Base-by-base conservation (phyloP, 2,329 filamentous ascomycete genomes). In the Trichothecium roseum region DNA sequence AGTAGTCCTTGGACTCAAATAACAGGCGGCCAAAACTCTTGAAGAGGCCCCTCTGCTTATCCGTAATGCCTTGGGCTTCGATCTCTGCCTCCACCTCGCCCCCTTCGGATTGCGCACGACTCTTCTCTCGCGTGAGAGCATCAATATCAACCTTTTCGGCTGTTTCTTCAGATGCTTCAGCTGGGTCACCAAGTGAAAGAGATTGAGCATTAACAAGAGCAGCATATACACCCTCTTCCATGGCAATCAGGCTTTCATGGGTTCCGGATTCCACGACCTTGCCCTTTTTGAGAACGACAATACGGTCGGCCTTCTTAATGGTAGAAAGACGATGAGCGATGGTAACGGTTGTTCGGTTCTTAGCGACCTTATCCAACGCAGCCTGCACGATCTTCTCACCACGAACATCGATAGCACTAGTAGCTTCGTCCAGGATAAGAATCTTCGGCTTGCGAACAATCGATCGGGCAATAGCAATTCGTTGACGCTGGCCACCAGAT, bases 401-500 rank as follows among this genome's bases (percentile, higher is more conserved):
- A 3, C 68, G 62, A 3, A 69, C 65, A 30, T 72, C 68, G 34
- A 74, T 69, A 12, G 81, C 78, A 38, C 75, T 81, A 0, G 82
- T 87, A 1, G 84, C 83, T 55, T 89, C 82, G 48, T 91, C 82
- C 7, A 91, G 63, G 26, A 88, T 77, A 3, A 86, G 63, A 28
- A 85, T 83, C 12, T 69, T 68, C 0, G 84, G 83, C 40, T 79
- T 67, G 39, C 80, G 75, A 32, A 88, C 69, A 40, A 89, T 84
- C 28, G 77, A 79, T 20, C 84, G 68, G 1, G 83, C 82, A 41
- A 87, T 87, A 3, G 83, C 81, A 17, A 93, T 69, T 5, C 86
- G 74, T 53, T 93, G 85, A n/a, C 84, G 74, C 53, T 94, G 85
- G 1, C 86, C 86, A n/a, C 84, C 82, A 9, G 81, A 86, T 2